Evolutionary conservation across 495 filamentous ascomycete species (phyloP), one percentile per base, ranked within the genome.

Genomic region (Aspergillus avenaceus): DNA sequence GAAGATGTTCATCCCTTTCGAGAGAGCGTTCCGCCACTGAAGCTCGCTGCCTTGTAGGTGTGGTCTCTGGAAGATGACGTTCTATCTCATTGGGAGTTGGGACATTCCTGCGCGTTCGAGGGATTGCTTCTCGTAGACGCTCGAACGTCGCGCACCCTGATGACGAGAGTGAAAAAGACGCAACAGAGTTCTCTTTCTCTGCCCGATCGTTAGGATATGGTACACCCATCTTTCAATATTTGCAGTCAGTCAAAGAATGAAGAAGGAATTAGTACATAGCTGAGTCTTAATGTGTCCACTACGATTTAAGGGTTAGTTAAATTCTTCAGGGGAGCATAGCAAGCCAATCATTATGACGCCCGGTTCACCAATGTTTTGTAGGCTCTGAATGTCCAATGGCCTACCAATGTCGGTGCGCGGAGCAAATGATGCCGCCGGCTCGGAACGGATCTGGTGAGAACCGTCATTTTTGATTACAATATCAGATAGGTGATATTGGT

Each of bases 1-100:
- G 28, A 11, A 70, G 61, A 9, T 56, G 41, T 32, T 45, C 45
- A 38, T 59, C 52, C 7, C 37, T 47, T 12, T 59, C 52, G 34
- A 55, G 45, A 21, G 56, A 54, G 5, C 42, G 48, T 23, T 40
- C 45, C 29, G 52, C 44, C 19, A 25, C 34, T 3, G 55, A 58
- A 6, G 50, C 55, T 45, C 31, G 45, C 31, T 54, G 52, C 14
- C 52, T 46, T 8, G 13, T 29, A 14, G 28, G 9, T 1, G 48
- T 42, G 9, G 48, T 54, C 32, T 54, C 26, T 3, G 51, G 55
- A 22, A 52, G 44, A 9, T 45, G 19, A 24, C 27, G 43, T n/a
- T 37, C 26, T 22, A 43, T 47, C n/a, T 45, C 43, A 32, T 31
- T 31, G 26, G 23, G 18, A 3, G 43, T 32, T 16, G 27, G 18